Evolutionary conservation across 2,329 filamentous ascomycete genomes (phyloP).

Genomic region (Fusarium robinianum): DNA sequence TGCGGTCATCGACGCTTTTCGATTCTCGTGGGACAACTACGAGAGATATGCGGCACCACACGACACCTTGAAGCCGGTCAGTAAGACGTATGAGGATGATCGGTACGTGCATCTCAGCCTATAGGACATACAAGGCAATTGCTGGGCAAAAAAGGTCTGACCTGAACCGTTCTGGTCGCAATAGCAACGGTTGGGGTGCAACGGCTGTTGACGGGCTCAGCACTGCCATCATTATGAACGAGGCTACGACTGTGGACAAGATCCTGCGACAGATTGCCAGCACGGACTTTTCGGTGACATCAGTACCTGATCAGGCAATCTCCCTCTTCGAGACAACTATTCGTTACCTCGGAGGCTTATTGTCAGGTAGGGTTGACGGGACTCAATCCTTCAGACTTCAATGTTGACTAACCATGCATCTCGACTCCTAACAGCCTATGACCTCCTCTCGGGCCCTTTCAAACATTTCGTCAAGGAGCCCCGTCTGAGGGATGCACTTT

Average conservation of each 20-base stretch:
- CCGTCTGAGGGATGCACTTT: background rate
- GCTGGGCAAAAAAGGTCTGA: too few species aligned
- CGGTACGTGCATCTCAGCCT: conserved; percentile 3
- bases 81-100: conserved; percentile 19
- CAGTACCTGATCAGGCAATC: conserved; percentile 5
- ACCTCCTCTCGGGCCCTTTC: conserved; percentile 18
- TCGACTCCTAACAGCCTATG: conserved; percentile 14
- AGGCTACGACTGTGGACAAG: conserved; percentile 20
- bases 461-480: conserved; percentile 10
- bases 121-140: background rate
- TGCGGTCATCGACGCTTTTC: conserved; percentile 15
- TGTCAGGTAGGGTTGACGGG: conserved; percentile 15
- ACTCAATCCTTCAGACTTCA: too few species aligned
- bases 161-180: too few species aligned
- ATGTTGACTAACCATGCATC: background rate
- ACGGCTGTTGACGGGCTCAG: conserved; percentile 28
- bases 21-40: conserved; percentile 29
- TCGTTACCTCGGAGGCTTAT: conserved; percentile 24
- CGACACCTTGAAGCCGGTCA: conserved; percentile 22
- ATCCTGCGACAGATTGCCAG: conserved; percentile 20
- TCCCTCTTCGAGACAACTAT: conserved; percentile 27
- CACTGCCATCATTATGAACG: conserved; percentile 28
- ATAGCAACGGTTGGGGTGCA: conserved; percentile 30
- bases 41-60: conserved; percentile 25
- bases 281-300: conserved; percentile 22